Evolutionary conservation across 768 basidiomycete genomes (phyloP).

Genomic region (Mycena latifolia): DNA sequence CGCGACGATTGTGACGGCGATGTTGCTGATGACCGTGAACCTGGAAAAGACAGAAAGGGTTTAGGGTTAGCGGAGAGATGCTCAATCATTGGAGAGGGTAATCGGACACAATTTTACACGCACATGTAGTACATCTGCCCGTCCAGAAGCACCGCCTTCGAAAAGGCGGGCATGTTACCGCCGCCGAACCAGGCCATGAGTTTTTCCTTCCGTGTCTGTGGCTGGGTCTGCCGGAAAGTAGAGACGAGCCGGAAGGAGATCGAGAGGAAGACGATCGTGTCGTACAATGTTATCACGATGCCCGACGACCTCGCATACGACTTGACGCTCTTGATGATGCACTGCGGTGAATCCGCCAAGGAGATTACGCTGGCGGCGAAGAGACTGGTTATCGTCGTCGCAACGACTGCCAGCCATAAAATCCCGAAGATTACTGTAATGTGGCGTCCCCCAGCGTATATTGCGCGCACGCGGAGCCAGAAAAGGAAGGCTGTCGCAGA

Average conservation of each 20-base stretch:
- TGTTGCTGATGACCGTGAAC: no score
- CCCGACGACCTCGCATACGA: constrained; percentile 26
- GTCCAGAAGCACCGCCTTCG: constrained; percentile 43
- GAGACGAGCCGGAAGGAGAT: constrained; percentile 43
- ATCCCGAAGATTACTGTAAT: constrained; percentile 39
- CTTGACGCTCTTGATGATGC: constrained; percentile 1
- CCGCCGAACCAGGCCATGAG: constrained; percentile 36
- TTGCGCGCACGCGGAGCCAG: constrained; percentile 43
- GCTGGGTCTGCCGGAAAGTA: constrained; percentile 15
- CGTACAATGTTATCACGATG: constrained; percentile 40
- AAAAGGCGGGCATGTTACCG: constrained; percentile 43
- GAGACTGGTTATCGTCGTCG: no score
- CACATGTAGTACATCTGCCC: constrained; percentile 48
- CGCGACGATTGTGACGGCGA: no score
- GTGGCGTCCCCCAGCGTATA: constrained; percentile 38
- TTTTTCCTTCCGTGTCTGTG: not conserved
- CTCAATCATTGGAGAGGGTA: no score
- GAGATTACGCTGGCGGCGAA: no score
- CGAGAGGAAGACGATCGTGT: constrained; percentile 46
- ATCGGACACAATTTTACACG: not conserved
- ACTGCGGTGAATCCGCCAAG: no score
- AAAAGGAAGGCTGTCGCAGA: constrained; percentile 43
- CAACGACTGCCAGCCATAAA: no score
- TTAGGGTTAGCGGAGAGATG: no score
- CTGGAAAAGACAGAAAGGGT: no score